Conservation (phyloP, 1,284 basidiomycete genomes). For the Boletus smithii region DNA sequence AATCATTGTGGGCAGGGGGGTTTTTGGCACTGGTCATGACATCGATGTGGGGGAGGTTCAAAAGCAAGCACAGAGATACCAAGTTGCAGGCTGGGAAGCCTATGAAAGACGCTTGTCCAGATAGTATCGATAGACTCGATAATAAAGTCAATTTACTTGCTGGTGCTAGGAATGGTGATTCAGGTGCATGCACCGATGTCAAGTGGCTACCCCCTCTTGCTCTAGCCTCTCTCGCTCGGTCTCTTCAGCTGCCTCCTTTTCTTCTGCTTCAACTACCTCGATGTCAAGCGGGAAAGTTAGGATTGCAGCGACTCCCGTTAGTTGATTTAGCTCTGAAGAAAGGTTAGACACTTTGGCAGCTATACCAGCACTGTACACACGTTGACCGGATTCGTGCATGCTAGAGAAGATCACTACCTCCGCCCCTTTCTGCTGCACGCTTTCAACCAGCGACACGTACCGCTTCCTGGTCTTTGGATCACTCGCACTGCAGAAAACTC, state of each 20-base stretch:
- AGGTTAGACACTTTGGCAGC: conserved; percentile 12
- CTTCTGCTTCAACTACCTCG: conserved; percentile 89
- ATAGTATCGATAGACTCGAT: conserved; percentile 3
- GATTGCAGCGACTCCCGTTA: conserved; percentile 95
- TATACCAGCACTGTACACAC: conserved; percentile 45
- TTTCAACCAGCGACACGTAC: conserved; percentile 89
- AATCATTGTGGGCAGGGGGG: conserved; percentile 96
- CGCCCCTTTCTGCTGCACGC: conserved; percentile 83
- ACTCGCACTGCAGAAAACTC: conserved; percentile 51
- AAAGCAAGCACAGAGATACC: conserved; percentile 80
- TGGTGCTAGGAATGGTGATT: not conserved
- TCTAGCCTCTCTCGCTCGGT: conserved; percentile 36
- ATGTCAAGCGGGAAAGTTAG: conserved; percentile 95
- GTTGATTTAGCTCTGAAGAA: conserved; percentile 80
- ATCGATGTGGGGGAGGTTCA: conserved; percentile 58
- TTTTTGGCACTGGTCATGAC: conserved; percentile 77
- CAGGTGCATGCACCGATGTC: not conserved
- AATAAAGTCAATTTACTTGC: not conserved
- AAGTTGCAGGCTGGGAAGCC: conserved; percentile 86
- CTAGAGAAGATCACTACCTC: conserved; percentile 96
- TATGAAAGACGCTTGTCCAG: conserved; percentile 47
- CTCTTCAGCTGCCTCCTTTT: conserved; percentile 60
- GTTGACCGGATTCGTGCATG: conserved; percentile 98
- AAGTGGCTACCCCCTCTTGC: conserved; percentile 30
- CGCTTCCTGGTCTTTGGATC: conserved; percentile 74